Evolutionary conservation across 208 protist genomes (phyloP).

Genomic region (Leishmania martiniquensis): DNA sequence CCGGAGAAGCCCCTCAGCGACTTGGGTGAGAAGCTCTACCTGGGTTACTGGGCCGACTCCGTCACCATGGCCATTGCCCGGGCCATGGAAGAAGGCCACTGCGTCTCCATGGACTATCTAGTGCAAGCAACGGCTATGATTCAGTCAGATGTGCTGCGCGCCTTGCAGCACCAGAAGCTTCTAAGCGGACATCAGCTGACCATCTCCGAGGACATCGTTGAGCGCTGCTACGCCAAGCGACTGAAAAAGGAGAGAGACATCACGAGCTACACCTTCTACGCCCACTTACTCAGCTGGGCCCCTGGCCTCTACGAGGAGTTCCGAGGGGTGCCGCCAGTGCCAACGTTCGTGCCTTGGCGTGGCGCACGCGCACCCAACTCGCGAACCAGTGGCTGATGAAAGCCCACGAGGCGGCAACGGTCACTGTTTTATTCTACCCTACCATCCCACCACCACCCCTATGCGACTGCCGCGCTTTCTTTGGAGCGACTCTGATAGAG

Average conservation of each 20-base stretch:
- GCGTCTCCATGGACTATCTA: slow-evolving; percentile 78
- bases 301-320: slow-evolving; percentile 78
- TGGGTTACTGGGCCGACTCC: slow-evolving; percentile 93
- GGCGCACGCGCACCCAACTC: neutral
- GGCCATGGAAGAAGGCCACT: slow-evolving; percentile 81
- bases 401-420: neutral
- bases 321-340: slow-evolving; percentile 22
- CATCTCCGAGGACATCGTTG: slow-evolving; percentile 81
- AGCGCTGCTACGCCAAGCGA: slow-evolving; percentile 77
- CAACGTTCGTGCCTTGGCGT: slow-evolving; percentile 28
- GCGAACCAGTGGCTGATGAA: neutral
- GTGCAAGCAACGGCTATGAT: slow-evolving; percentile 84
- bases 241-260: slow-evolving; percentile 68
- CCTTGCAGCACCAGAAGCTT: slow-evolving; percentile 70
- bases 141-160: slow-evolving; percentile 71
- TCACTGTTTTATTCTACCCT: neutral
- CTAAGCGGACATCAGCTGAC: slow-evolving; percentile 67
- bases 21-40: slow-evolving; percentile 95
- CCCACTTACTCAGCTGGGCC: slow-evolving; percentile 86
- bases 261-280: slow-evolving; percentile 84
- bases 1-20: slow-evolving; percentile 99
- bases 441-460: neutral
- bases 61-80: slow-evolving; percentile 82
- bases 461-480: neutral
- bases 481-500: neutral